Base-by-base conservation (phyloP, 495 filamentous ascomycete species). In the Aspergillus ellipticus region DNA sequence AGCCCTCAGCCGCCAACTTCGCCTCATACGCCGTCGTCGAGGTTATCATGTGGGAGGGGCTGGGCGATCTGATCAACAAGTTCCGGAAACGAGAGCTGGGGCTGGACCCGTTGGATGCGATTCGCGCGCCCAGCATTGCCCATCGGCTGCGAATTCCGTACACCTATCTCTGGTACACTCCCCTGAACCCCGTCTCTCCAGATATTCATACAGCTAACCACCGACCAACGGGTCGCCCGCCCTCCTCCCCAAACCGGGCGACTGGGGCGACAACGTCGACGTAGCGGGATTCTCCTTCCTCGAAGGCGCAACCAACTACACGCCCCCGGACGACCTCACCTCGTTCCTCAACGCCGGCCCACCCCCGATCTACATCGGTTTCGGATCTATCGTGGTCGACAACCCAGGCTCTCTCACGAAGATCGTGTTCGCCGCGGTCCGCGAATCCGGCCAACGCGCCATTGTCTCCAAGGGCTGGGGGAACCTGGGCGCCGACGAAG, bases 401-500 rank as follows among this genome's bases (percentile, higher is more conserved):
- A 82, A 93, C 54, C 87, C 86, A 0, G 74, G 85, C 55, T 78
- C 65, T 1, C 72, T 93, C 59, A 92, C 88, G 0, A 74, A 72
- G 28, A 75, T 79, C 26, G 84, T 93, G 3, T 87, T 90, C 33
- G 81, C 88, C 21, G 89, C 87, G 1, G 77, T 92, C 4, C 68
- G 79, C 43, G 73, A 74, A 26, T 75, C 81, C 1, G 88, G 88
- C 2, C 83, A 88, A 15, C 80, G 90, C 19, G 89, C 88, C 3
- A 68, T 95, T 0, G 80, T 95, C 3, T 92, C 88, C 0, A 88
- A 89, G 61, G 89, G 89, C 15, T 94, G 89, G 89, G 87, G 89
- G 28, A 85, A 85, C 0, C 65, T 93, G 3, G 89, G 88, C 20
- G 81, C 78, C 2, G 83, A 87, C 53, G 70, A 78, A 6, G 60